phyloP scores from a whole-genome alignment of 441 rosid species.

The Gossypium gossypioides region DNA sequence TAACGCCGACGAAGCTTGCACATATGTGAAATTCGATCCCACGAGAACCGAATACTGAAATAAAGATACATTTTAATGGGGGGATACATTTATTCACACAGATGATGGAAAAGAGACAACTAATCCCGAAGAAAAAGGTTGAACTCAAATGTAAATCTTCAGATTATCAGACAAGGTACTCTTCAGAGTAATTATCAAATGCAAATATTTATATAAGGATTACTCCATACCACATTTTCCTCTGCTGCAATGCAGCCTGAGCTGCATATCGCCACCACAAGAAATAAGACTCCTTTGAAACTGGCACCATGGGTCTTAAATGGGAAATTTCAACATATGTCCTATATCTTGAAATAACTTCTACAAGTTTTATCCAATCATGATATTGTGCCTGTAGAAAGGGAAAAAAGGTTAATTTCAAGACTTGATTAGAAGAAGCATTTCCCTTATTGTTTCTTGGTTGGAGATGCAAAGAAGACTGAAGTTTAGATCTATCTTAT shows the following conservation, averaged over 20 bases:
- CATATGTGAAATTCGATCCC: slow-evolving; percentile 74
- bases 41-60: slow-evolving; percentile 73
- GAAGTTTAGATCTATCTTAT: not conserved
- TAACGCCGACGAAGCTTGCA: slow-evolving; percentile 84
- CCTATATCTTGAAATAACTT: slow-evolving; percentile 81
- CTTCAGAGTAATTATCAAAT: not conserved
- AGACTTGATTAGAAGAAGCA: slow-evolving; percentile 1
- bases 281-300: slow-evolving; percentile 41
- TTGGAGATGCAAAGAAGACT: not conserved
- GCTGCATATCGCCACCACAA: slow-evolving; percentile 94
- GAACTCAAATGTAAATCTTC: not conserved
- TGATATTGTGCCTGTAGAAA: slow-evolving; percentile 74
- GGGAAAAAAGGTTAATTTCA: slow-evolving; percentile 20
- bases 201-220: not conserved
- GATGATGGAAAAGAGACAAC: not conserved
- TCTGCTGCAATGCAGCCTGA: slow-evolving; percentile 78
- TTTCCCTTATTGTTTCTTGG: not conserved
- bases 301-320: slow-evolving; percentile 74
- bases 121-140: not conserved
- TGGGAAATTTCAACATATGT: slow-evolving; percentile 74
- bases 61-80: slow-evolving; percentile 9
- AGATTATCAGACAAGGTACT: slow-evolving; percentile 6
- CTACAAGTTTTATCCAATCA: slow-evolving; percentile 92
- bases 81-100: slow-evolving; percentile 15
- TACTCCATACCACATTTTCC: slow-evolving; percentile 61